Percentiles rank a stretch among this genome's conserved stretches.
Evolutionary conservation across 1,284 basidiomycete species (phyloP).

Genomic region (Boletellus sp.): DNA sequence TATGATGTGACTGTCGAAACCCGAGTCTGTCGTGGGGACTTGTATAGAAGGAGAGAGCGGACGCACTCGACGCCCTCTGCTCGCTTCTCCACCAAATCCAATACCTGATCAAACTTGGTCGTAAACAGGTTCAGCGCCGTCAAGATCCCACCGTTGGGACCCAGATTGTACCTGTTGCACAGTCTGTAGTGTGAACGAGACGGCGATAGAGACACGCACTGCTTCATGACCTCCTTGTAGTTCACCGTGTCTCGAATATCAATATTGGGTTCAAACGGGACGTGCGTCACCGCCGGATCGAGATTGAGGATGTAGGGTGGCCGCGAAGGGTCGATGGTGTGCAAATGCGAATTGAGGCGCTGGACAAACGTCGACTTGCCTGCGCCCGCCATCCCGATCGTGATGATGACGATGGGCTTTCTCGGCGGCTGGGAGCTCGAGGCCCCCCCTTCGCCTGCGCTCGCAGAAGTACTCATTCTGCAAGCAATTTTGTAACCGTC

Average conservation of each 20-base stretch:
- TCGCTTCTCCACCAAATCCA: conserved; percentile 89
- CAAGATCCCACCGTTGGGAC: conserved; percentile 96
- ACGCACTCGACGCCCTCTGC: conserved; percentile 83
- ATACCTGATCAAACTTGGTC: conserved; percentile 98
- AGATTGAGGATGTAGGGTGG: conserved; percentile 97
- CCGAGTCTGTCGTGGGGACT: neutral
- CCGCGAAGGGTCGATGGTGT: conserved; percentile 49
- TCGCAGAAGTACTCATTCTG: conserved; percentile 15
- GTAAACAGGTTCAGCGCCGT: conserved; percentile 98
- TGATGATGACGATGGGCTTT: conserved; percentile 79
- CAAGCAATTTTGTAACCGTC: neutral
- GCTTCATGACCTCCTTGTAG: conserved; percentile 98
- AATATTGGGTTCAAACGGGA: conserved; percentile 94
- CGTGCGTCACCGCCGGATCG: conserved; percentile 89
- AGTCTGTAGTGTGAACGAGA: conserved; percentile 16
- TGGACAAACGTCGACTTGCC: conserved; percentile 98
- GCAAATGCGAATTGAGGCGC: conserved; percentile 85
- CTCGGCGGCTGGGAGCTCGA: conserved; percentile 27
- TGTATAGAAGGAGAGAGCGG: conserved; percentile 10
- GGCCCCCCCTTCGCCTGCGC: neutral
- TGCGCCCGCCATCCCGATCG: conserved; percentile 92
- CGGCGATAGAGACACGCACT: conserved; percentile 58
- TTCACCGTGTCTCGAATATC: conserved; percentile 98
- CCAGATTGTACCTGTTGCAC: conserved; percentile 88
- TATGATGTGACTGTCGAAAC: conserved; percentile 73